Evolutionary conservation across 192 early-diverging fungal species (phyloP).

Genomic region (Linnemannia zychae): DNA sequence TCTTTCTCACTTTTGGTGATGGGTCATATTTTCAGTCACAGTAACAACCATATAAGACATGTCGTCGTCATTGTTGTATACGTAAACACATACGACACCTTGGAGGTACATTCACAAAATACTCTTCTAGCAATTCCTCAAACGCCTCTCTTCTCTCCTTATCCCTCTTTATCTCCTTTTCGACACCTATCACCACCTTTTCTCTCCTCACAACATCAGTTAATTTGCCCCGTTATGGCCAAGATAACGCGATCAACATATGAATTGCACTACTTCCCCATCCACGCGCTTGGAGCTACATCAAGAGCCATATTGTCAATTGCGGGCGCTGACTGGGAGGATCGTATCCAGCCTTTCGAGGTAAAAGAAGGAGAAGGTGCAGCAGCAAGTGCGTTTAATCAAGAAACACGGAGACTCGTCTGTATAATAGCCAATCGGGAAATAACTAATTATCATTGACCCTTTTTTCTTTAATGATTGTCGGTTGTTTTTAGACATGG

Average conservation of each 20-base stretch:
- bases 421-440: background rate
- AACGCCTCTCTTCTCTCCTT: background rate
- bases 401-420: background rate
- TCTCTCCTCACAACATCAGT: background rate
- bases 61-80: background rate
- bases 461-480: background rate
- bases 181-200: background rate
- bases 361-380: background rate
- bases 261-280: slow-evolving; percentile 35
- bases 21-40: too few species aligned
- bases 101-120: too few species aligned
- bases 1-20: background rate
- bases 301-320: slow-evolving; percentile 24
- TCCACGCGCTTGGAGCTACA: slow-evolving; percentile 32
- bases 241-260: background rate
- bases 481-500: slow-evolving; percentile 44
- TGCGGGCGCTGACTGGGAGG: slow-evolving; percentile 22
- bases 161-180: background rate
- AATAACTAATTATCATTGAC: background rate
- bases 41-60: background rate
- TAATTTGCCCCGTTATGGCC: background rate
- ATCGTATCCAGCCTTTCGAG: slow-evolving; percentile 31
- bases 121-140: background rate
- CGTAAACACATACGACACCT: too few species aligned
- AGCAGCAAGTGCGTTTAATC: background rate